Evolutionary conservation across 192 early-diverging fungal genomes (phyloP), one percentile per base, ranked within the genome.

Genomic region (Backusella macrospora): DNA sequence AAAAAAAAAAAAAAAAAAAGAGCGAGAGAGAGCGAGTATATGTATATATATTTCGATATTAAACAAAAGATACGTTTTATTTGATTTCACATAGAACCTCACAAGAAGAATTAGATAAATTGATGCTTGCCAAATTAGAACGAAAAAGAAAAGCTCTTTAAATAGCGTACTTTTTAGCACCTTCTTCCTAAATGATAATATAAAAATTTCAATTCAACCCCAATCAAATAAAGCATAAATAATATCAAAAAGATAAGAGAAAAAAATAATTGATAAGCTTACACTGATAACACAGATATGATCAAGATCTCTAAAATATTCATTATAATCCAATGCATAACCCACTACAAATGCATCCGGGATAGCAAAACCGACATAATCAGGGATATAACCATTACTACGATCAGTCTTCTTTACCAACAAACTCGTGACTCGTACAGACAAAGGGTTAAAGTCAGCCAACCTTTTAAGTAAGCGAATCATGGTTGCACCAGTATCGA

Each of bases 271-370:
- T n/a, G 83, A 10, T 43, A 40, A n/a, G 16, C 75, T 73, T 71
- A 91, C 88, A 74, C 83, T 90, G 75, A 97, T 96, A n/a, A 95
- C 90, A 75, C 92, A 93, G 72, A 97, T 94, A 79, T 96, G 96
- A 77, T 97, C 95, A 70, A 97, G 86, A 74, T 97, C 96, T 38
- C 94, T 88, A 87, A 95, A 96, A 72, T 91, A 84, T 76, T 97
- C 93, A 78, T 95, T 95, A 80, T 95, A 96, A 81, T 95, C 94
- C 45, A 96, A 82, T 59, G 86, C 91, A 79, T 97, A 97, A 15
- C 96, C 96, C 52, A 97, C 93, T 59, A 97, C 94, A 83, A 97
- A 97, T 66, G 86, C 83, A 72, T 97, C 93, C 12, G 95, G 94
- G 64, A 97, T 91, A 2, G 91, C 85, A 49, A 97, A 96, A 9